A percentile compares a stretch with the other conserved stretches of the same genome.
phyloP scores from a whole-genome alignment of 2,329 filamentous ascomycete genomes.

The Aspergillus brunneoviolaceus region DNA sequence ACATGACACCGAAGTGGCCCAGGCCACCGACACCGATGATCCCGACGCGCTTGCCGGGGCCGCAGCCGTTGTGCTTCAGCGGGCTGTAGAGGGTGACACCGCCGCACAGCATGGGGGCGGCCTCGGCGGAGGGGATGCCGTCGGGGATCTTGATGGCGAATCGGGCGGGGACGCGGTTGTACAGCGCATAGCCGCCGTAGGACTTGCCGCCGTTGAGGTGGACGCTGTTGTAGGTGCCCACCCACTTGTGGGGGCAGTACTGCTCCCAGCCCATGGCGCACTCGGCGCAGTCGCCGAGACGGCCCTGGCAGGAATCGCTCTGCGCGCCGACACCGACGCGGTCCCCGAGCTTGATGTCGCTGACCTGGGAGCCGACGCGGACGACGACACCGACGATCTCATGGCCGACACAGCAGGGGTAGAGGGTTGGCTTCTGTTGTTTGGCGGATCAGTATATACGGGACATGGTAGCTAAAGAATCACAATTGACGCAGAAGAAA shows the following conservation, averaged over 20 bases:
- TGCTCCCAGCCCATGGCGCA: constrained; percentile 48
- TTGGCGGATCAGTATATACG: not conserved
- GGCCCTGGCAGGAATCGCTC: constrained; percentile 52
- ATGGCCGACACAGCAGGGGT: constrained; percentile 59
- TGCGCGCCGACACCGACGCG: constrained; percentile 61
- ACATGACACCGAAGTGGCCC: constrained; percentile 71
- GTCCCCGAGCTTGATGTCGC: constrained; percentile 34
- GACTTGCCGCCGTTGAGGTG: constrained; percentile 57
- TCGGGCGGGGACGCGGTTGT: constrained; percentile 55
- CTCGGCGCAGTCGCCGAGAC: constrained; percentile 51
- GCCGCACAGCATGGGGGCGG: constrained; percentile 74
- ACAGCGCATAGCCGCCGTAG: constrained; percentile 65
- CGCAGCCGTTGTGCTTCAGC: constrained; percentile 64
- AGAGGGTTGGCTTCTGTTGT: constrained; percentile 30
- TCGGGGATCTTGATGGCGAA: constrained; percentile 63
- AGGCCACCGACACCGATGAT: constrained; percentile 73
- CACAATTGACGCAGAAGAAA: not conserved
- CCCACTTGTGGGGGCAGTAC: constrained; percentile 33
- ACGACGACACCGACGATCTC: constrained; percentile 64
- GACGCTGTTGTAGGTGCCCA: constrained; percentile 34
- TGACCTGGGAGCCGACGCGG: constrained; percentile 51
- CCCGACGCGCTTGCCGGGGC: constrained; percentile 70
- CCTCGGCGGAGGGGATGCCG: constrained; percentile 48
- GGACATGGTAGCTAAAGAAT: too few relatives aligned
- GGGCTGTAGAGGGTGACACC: constrained; percentile 74